Evolutionary conservation across 352 stramenopile genomes (phyloP), one percentile per base, ranked within the genome.

Genomic region (Pythium dissotocum): DNA sequence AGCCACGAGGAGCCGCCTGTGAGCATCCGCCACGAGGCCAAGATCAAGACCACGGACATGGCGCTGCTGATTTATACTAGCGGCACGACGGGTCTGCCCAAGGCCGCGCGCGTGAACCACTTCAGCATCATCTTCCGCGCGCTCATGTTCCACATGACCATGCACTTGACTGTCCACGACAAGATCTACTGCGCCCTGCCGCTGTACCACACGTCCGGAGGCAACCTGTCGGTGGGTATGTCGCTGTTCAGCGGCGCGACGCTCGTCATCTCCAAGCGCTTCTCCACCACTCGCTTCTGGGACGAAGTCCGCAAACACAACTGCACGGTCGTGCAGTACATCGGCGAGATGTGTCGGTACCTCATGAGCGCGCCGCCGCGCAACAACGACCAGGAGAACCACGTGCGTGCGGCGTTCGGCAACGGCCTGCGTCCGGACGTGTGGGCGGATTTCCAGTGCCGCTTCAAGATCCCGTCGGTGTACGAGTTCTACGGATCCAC

Each of bases 401-500:
- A 80, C 57, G 78, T 94, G 44, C 84, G 87, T 46, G 78, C 94
- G 36, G 90, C 91, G 0, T 94, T 98, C 66, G 93, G 93, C 7
- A 98, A 98, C 59, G 93, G 93, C 1, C 61, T 98, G 38, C 87
- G 91, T 10, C 87, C 87, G 1, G 93, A 98, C 66, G 80, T 96
- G 28, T 98, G 93, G 93, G 71, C 68, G 2, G 69, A 80, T 24
- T 98, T 98, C 69, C 83, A 97, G 75, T 71, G 84, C 14, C 84
- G 90, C 30, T 98, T 97, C 68, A 70, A 78, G 48, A 94, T 98
- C 52, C 76, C 88, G 6, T 71, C 78, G 8, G 87, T 98, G 53
- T 91, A 87, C 46, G 93, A 98, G 78, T 97, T 98, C 64, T 98
- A 98, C 65, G 91, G 88, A 14, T 91, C 92, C 0, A 98, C 93